A percentile compares a stretch with the other conserved stretches of the same genome.
phyloP scores from a whole-genome alignment of 2,329 filamentous ascomycete species.

The Penicillium polonicum region DNA sequence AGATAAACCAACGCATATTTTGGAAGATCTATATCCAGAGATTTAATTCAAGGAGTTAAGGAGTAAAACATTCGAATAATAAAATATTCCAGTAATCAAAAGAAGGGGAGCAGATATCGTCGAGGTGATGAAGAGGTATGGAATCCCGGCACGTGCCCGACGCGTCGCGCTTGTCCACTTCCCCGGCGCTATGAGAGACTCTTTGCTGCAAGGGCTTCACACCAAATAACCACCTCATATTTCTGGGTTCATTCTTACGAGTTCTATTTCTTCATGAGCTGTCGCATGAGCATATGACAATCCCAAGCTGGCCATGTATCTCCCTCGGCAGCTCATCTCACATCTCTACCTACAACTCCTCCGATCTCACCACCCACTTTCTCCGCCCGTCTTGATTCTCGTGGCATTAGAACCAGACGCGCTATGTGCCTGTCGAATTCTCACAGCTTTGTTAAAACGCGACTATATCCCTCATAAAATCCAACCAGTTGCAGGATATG shows the following conservation, averaged over 20 bases:
- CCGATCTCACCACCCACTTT: constrained; percentile 81
- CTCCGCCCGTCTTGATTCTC: constrained; percentile 85
- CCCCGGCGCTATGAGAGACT: constrained; percentile 12
- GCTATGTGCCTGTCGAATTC: constrained; percentile 90
- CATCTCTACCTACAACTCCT: constrained; percentile 90
- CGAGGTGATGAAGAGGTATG: constrained; percentile 24
- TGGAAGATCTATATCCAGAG: not conserved
- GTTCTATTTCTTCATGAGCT: constrained; percentile 19
- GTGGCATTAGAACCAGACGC: constrained; percentile 93
- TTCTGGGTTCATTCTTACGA: constrained; percentile 16
- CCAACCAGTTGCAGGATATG: constrained; percentile 89
- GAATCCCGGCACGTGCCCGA: constrained; percentile 29
- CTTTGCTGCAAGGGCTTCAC: constrained; percentile 16
- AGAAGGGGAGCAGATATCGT: constrained; percentile 15
- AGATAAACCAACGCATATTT: not conserved
- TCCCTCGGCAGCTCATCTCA: constrained; percentile 83
- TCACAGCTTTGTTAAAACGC: constrained; percentile 89
- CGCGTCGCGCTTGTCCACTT: constrained; percentile 26
- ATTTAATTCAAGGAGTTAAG: not conserved
- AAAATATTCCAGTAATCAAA: not conserved
- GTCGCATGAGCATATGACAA: constrained; percentile 20
- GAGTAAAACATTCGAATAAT: not conserved
- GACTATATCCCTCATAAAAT: constrained; percentile 99
- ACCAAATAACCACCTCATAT: constrained; percentile 12
- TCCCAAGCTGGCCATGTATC: constrained; percentile 68